Evolutionary conservation across 2,329 filamentous ascomycete species (phyloP).

Genomic region (Aureobasidium sp.): DNA sequence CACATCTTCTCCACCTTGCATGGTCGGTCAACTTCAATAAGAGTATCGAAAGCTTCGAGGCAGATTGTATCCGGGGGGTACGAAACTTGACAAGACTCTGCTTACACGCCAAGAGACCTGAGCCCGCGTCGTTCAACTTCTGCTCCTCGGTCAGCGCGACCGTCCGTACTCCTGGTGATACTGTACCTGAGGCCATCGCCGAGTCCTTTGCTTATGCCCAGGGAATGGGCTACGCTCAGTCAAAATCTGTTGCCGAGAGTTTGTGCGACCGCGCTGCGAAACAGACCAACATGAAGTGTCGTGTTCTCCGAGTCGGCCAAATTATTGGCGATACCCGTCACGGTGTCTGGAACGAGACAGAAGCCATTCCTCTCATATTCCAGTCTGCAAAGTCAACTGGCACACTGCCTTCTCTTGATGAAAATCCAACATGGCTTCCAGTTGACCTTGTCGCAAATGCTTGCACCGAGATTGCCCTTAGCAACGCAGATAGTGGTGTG

Average conservation of each 20-base stretch:
- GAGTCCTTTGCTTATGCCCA: slow-evolving; percentile 21
- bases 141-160: slow-evolving; percentile 44
- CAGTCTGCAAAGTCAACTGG: slow-evolving; percentile 45
- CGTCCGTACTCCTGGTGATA: slow-evolving; percentile 26
- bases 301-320: slow-evolving; percentile 34
- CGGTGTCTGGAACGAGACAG: slow-evolving; percentile 47
- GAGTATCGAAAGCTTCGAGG: slow-evolving; percentile 42
- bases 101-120: slow-evolving; percentile 24
- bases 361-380: slow-evolving; percentile 48
- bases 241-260: slow-evolving; percentile 21
- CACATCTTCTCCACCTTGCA: slow-evolving; percentile 43
- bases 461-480: slow-evolving; percentile 26
- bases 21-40: slow-evolving; percentile 54
- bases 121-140: slow-evolving; percentile 39
- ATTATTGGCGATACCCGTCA: slow-evolving; percentile 29
- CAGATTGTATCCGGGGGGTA: slow-evolving; percentile 37
- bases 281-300: slow-evolving; percentile 20
- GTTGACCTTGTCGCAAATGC: slow-evolving; percentile 37
- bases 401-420: slow-evolving; percentile 41
- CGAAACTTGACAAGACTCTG: slow-evolving; percentile 36
- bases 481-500: slow-evolving; percentile 20
- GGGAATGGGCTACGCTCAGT: slow-evolving; percentile 21
- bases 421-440: slow-evolving; percentile 37
- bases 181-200: slow-evolving; percentile 33
- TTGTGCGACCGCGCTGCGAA: slow-evolving; percentile 33